Conservation (phyloP, 2,329 filamentous ascomycete species). For the Botrytis squamosa region DNA sequence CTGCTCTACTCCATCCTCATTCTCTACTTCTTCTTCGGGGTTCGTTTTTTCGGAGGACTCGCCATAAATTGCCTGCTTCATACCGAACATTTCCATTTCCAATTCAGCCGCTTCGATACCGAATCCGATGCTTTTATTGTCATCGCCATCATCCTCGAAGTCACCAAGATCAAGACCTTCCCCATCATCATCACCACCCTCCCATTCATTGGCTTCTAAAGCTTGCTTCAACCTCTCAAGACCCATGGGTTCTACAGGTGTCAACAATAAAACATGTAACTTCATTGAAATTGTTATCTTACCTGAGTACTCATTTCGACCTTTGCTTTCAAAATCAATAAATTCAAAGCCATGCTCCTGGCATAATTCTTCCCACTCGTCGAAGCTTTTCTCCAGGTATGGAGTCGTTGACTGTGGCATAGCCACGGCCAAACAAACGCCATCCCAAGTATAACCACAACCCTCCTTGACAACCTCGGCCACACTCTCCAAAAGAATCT, state of each 20-base stretch:
- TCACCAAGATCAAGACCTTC: slow-evolving; percentile 42
- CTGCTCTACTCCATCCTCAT: slow-evolving; percentile 51
- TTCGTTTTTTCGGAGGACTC: slow-evolving; percentile 24
- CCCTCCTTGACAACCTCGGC: slow-evolving; percentile 56
- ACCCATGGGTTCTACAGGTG: slow-evolving; percentile 53
- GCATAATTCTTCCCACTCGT: slow-evolving; percentile 62
- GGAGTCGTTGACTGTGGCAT: slow-evolving; percentile 42
- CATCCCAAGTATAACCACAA: slow-evolving; percentile 63
- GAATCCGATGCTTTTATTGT: slow-evolving; percentile 35
- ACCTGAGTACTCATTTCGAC: slow-evolving; percentile 61
- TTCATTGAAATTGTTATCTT: slow-evolving; percentile 30
- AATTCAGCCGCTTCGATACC: slow-evolving; percentile 40
- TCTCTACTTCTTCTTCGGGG: slow-evolving; percentile 35
- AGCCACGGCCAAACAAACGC: slow-evolving; percentile 59
- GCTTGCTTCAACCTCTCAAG: slow-evolving; percentile 60
- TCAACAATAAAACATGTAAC: slow-evolving; percentile 17
- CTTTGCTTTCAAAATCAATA: slow-evolving; percentile 51
- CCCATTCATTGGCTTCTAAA: slow-evolving; percentile 66
- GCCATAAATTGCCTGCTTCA: slow-evolving; percentile 41
- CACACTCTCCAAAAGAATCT: slow-evolving; percentile 51
- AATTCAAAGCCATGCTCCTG: slow-evolving; percentile 60
- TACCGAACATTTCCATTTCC: slow-evolving; percentile 42
- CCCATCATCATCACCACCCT: slow-evolving; percentile 40
- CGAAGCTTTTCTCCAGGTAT: slow-evolving; percentile 42
- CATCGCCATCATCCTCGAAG: slow-evolving; percentile 38